Evolutionary conservation across 164 flowering plant species (phyloP).

Genomic region (Dillenia suffruticosa): DNA sequence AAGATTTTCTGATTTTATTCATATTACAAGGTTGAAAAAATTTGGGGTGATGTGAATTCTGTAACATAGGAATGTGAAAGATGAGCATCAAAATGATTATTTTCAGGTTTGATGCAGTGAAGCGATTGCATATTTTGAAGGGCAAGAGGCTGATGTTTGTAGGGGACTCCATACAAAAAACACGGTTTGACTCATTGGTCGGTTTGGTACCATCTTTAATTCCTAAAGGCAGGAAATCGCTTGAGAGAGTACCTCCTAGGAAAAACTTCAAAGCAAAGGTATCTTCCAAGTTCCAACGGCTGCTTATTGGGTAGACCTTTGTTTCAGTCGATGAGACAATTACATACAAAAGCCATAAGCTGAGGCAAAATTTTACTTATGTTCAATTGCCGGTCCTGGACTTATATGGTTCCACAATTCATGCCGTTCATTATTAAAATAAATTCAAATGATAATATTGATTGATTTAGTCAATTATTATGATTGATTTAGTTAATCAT

Average conservation of each 20-base stretch:
- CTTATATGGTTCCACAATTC: too few relatives aligned
- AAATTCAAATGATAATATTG: not conserved
- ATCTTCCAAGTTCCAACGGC: not conserved
- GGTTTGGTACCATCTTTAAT: conserved; percentile 71
- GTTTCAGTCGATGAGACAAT: too few relatives aligned
- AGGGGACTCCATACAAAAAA: conserved; percentile 82
- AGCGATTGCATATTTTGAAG: conserved; percentile 57
- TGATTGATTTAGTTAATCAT: too few relatives aligned
- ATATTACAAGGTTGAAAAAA: not conserved
- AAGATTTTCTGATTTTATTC: not conserved
- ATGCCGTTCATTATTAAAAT: too few relatives aligned
- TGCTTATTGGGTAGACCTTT: not conserved
- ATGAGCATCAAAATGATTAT: not conserved
- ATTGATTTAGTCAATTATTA: too few relatives aligned
- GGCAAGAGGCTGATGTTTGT: conserved; percentile 70
- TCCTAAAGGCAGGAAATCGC: conserved; percentile 56
- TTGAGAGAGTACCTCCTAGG: conserved; percentile 66
- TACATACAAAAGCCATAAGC: too few relatives aligned
- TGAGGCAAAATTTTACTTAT: too few relatives aligned
- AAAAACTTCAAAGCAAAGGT: conserved; percentile 80
- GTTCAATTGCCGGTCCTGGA: too few relatives aligned
- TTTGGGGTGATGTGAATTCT: not conserved
- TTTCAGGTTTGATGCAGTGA: conserved; percentile 64
- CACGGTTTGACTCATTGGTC: conserved; percentile 75
- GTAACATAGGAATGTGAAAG: not conserved